Conservation (phyloP, 2,329 filamentous ascomycete genomes). For the Endoconidiophora laricicola region DNA sequence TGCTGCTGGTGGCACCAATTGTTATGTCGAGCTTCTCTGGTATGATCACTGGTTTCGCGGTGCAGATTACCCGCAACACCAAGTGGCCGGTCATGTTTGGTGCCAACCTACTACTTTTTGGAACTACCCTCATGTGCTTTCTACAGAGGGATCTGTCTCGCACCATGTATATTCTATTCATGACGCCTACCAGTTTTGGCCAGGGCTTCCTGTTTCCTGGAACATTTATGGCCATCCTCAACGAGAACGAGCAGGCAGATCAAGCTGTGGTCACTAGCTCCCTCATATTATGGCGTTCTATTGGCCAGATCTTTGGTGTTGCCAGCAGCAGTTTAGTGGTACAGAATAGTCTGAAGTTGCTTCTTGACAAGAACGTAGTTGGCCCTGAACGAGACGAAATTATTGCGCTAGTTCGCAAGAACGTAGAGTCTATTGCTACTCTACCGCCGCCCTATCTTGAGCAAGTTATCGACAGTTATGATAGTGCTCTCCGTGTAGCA, state of each 20-base stretch:
- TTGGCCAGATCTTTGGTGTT: conserved; percentile 60
- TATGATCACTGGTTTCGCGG: conserved; percentile 42
- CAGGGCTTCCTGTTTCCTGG: conserved; percentile 49
- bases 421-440: conserved; percentile 35
- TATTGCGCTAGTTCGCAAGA: conserved; percentile 34
- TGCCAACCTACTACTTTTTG: conserved; percentile 29
- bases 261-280: conserved; percentile 56
- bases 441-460: conserved; percentile 30
- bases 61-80: conserved; percentile 40
- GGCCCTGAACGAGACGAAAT: conserved; percentile 40
- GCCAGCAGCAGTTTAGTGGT: conserved; percentile 54
- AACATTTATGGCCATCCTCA: conserved; percentile 46
- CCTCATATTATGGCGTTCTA: conserved; percentile 51
- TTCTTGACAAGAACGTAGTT: conserved; percentile 40
- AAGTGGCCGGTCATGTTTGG: conserved; percentile 43
- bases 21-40: conserved; percentile 37
- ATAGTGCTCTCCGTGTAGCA: conserved; percentile 24
- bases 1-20: conserved; percentile 50
- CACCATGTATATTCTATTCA: conserved; percentile 36
- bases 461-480: conserved; percentile 40
- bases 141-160: conserved; percentile 35
- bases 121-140: conserved; percentile 30
- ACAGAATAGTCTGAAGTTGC: conserved; percentile 50
- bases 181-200: conserved; percentile 40
- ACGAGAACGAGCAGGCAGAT: conserved; percentile 39